These are phyloP conservation scores for Gaertneriomyces semiglobifer DNA, from an alignment of 192 early-diverging fungal genomes.

Conservation along the genomic window DNA sequence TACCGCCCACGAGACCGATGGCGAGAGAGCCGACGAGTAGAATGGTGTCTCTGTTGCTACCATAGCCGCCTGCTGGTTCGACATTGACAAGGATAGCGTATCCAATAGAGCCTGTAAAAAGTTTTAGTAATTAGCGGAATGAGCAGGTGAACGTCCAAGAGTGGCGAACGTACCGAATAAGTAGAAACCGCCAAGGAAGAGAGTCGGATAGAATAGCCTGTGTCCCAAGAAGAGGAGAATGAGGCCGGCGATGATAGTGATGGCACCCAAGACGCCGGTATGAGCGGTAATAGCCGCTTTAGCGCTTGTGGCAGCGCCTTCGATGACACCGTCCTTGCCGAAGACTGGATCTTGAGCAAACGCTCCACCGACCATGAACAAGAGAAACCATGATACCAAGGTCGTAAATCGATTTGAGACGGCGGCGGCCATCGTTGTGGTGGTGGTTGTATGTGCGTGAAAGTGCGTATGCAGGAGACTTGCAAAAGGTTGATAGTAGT, in stretches of 20 bases:
- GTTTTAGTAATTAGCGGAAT: too few relatives aligned
- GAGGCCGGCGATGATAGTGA: slow-evolving; percentile 22
- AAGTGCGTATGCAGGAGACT: too few relatives aligned
- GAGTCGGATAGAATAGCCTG: slow-evolving; percentile 25
- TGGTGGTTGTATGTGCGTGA: too few relatives aligned
- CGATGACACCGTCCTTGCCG: too few relatives aligned
- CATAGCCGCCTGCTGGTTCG: slow-evolving; percentile 23
- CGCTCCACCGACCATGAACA: too few relatives aligned
- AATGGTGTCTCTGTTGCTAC: slow-evolving; percentile 12
- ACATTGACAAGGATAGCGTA: slow-evolving; percentile 15
- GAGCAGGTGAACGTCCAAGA: too few relatives aligned
- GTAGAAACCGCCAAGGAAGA: slow-evolving; percentile 31
- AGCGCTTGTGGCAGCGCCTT: neutral
- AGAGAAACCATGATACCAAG: too few relatives aligned
- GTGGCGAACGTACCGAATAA: slow-evolving; percentile 7
- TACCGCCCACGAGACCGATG: slow-evolving; percentile 29
- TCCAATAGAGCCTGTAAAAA: neutral
- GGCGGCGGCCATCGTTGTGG: too few relatives aligned
- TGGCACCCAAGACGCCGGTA: slow-evolving; percentile 1
- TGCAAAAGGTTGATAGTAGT: too few relatives aligned
- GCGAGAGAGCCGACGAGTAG: slow-evolving; percentile 19
- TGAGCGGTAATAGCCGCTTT: slow-evolving; percentile 11
- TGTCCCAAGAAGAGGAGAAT: slow-evolving; percentile 31
- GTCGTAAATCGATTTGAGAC: too few relatives aligned
- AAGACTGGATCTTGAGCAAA: too few relatives aligned